A percentile compares a stretch with the other conserved stretches of the same genome.
Evolutionary conservation across 495 filamentous ascomycete species (phyloP).

Genomic region (Daldinia loculata): DNA sequence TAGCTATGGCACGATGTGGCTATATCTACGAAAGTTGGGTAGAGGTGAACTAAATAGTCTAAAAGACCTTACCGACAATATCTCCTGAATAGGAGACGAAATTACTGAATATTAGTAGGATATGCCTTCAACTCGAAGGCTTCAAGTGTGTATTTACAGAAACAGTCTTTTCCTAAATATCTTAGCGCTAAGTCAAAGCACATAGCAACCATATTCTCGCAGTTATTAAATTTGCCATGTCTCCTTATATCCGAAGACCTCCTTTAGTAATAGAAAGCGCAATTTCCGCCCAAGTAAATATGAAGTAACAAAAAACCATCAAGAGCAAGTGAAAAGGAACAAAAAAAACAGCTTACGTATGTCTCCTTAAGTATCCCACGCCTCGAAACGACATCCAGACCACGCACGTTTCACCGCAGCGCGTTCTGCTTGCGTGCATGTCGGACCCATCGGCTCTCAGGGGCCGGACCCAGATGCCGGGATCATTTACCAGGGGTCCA

Average conservation of each 20-base stretch:
- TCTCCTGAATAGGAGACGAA: too few relatives aligned
- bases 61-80: too few relatives aligned
- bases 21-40: too few relatives aligned
- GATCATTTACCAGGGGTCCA: slow-evolving; percentile 1
- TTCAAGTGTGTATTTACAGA: too few relatives aligned
- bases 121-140: too few relatives aligned
- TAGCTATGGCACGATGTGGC: too few relatives aligned
- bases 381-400: slow-evolving; percentile 36
- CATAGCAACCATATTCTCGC: too few relatives aligned
- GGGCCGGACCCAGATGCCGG: slow-evolving; percentile 4
- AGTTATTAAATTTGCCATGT: too few relatives aligned
- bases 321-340: neutral
- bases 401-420: slow-evolving; percentile 31
- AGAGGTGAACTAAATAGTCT: too few relatives aligned
- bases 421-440: slow-evolving; percentile 1
- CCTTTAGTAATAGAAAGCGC: neutral
- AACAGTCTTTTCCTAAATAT: too few relatives aligned
- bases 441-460: slow-evolving; percentile 12
- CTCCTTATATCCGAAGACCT: neutral
- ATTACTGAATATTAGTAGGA: too few relatives aligned
- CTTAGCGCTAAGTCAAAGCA: too few relatives aligned
- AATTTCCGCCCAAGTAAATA: neutral
- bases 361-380: neutral
- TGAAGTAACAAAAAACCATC: neutral
- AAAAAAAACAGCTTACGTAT: slow-evolving; percentile 17